Percentiles rank a stretch among this genome's conserved stretches.
Conservation (phyloP, 345 rosid genomes). For the Aurinia saxatilis region DNA sequence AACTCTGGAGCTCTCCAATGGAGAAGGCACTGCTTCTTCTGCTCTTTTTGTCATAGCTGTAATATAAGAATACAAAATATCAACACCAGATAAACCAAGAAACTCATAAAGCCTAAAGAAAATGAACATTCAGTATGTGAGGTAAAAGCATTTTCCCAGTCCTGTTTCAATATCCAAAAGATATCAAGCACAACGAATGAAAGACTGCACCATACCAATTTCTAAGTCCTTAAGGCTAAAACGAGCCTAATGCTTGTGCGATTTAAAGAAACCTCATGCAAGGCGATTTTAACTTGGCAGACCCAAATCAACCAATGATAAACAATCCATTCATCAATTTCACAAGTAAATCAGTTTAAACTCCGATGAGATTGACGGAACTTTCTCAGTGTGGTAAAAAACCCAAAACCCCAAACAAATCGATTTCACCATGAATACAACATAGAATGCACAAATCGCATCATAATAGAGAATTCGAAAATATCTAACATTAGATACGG, state of each 20-base stretch:
- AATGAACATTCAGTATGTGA: too few species aligned
- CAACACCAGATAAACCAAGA: not conserved
- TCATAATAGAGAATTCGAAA: not conserved
- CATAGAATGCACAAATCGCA: not conserved
- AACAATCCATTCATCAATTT: not conserved
- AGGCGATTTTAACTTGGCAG: not conserved
- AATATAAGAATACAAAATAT: not conserved
- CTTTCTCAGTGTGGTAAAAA: not conserved
- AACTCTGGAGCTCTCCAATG: not conserved
- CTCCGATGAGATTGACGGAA: not conserved
- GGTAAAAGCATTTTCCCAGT: not conserved
- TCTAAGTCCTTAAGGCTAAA: too few species aligned
- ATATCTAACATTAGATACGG: not conserved
- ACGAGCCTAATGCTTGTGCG: not conserved
- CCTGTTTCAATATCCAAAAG: not conserved
- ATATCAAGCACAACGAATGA: too few species aligned
- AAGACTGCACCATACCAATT: not conserved
- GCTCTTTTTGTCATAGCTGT: constrained; percentile 19
- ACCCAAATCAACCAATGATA: not conserved
- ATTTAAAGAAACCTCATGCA: not conserved
- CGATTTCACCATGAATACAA: not conserved
- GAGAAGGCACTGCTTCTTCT: constrained; percentile 7
- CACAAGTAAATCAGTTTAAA: not conserved
- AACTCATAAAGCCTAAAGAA: too few species aligned
- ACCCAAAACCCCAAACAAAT: not conserved